Percentiles rank a stretch among this genome's conserved stretches.
Conservation (phyloP, 2,329 filamentous ascomycete species). For the Scopulariopsis brevicaulis region DNA sequence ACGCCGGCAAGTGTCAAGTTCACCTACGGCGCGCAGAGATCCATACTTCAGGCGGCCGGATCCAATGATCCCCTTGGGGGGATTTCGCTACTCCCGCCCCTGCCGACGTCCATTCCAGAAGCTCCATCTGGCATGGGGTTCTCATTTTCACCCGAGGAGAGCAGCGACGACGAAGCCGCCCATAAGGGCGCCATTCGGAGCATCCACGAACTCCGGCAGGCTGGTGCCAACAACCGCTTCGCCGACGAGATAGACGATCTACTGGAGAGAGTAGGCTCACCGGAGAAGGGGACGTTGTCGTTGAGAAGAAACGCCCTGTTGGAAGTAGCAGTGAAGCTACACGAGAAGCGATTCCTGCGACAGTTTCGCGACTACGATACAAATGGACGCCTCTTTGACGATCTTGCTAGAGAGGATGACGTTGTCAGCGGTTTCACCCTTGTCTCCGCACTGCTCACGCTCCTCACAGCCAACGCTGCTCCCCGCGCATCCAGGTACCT, state of each 20-base stretch:
- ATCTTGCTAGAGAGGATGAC: slow-evolving; percentile 48
- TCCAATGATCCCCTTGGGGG: background rate
- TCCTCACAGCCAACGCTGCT: slow-evolving; percentile 50
- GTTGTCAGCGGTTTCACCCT: slow-evolving; percentile 51
- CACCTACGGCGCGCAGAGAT: slow-evolving; percentile 23
- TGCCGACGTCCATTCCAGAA: slow-evolving; percentile 11
- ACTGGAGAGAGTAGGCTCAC: slow-evolving; percentile 45
- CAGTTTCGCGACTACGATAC: slow-evolving; percentile 67
- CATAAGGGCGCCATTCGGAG: slow-evolving; percentile 43
- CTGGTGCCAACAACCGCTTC: slow-evolving; percentile 55
- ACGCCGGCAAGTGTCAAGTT: slow-evolving; percentile 17
- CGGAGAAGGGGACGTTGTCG: slow-evolving; percentile 31
- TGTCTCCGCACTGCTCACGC: slow-evolving; percentile 48
- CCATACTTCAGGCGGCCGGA: slow-evolving; percentile 3
- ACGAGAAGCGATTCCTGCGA: slow-evolving; percentile 49
- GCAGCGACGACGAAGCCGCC: slow-evolving; percentile 22
- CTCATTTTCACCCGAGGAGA: slow-evolving; percentile 29
- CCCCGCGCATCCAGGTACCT: slow-evolving; percentile 48
- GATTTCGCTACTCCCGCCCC: slow-evolving; percentile 5
- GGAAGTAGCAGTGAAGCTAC: slow-evolving; percentile 47
- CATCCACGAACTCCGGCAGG: slow-evolving; percentile 54
- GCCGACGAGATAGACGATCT: slow-evolving; percentile 56
- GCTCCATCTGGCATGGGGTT: slow-evolving; percentile 9
- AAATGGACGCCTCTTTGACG: slow-evolving; percentile 55
- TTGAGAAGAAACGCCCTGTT: slow-evolving; percentile 46